phyloP scores from a whole-genome alignment of 768 basidiomycete species.

The Candolleomyces aberdarensis region DNA sequence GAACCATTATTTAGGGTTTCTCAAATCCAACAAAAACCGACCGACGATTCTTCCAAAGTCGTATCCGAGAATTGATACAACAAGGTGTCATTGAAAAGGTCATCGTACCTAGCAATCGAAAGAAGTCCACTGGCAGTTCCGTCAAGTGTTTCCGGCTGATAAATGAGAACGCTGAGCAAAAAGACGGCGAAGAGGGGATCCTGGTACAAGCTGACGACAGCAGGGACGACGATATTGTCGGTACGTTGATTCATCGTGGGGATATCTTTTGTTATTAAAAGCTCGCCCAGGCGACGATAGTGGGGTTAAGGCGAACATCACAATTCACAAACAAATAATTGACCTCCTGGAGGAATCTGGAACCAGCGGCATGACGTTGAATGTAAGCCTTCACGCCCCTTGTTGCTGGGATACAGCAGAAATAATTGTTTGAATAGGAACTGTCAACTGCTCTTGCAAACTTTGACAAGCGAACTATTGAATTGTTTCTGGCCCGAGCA shows the following conservation, averaged over 20 bases:
- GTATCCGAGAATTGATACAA: conserved; percentile 69
- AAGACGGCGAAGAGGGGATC: conserved; percentile 32
- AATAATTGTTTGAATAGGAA: conserved; percentile 41
- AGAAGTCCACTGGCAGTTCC: conserved; percentile 40
- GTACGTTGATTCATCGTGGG: conserved; percentile 17
- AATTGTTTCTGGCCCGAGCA: conserved; percentile 71
- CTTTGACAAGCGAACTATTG: conserved; percentile 80
- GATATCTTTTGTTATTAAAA: neutral
- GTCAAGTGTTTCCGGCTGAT: conserved; percentile 70
- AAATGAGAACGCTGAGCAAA: conserved; percentile 28
- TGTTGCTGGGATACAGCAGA: neutral
- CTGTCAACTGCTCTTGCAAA: conserved; percentile 57
- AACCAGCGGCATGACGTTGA: conserved; percentile 66
- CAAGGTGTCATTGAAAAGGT: conserved; percentile 76
- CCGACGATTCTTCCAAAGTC: conserved; percentile 77
- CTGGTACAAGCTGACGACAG: conserved; percentile 43
- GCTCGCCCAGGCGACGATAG: conserved; percentile 16
- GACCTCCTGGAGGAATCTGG: conserved; percentile 69
- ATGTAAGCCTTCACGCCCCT: conserved; percentile 36
- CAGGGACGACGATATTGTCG: conserved; percentile 32
- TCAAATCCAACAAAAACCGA: conserved; percentile 70
- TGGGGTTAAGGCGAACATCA: conserved; percentile 54
- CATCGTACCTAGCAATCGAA: conserved; percentile 57
- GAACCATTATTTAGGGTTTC: conserved; percentile 55
- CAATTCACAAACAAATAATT: conserved; percentile 79